Base-by-base conservation (phyloP, 805 yeast species). In the Yarrowia sp. region DNA sequence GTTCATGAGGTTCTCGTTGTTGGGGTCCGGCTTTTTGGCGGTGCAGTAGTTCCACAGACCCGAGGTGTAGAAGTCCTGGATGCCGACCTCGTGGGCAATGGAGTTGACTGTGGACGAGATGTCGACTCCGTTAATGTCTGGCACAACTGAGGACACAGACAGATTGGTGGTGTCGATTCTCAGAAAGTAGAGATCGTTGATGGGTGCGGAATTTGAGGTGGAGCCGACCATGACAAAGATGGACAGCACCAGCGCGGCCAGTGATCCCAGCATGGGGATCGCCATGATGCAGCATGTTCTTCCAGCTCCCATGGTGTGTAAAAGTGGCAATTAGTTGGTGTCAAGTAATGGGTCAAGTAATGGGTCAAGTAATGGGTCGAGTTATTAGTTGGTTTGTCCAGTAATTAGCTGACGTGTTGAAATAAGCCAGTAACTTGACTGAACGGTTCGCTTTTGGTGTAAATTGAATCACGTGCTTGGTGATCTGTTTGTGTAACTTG, bases 1-100 rank as follows among this genome's bases (percentile, higher is more conserved):
- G 61, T 79, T 67, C 50, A 75, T 72, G 44, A 68, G 68, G 38
- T 74, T 72, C 44, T 71, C 76, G 61, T 71, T 56, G 39, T 69
- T 55, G 69, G 71, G 61, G 68, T 73, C 71, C 2, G 38, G 46
- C 6, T 43, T 58, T 2, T 13, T 8, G 24, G 87, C 88, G 66
- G 79, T 72, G 76, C 92, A 88, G 76, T 85, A 87, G 30, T 89
- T 88, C 85, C 89, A 87, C 71, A 85, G 76, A 43, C 91, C 90
- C 40, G 86, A 78, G 15, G 84, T 80, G 71, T 84, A 85, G 36
- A 83, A 78, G 50, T 82, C 82, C 3, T 84, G 75, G 9, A 86
- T 71, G 2, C 84, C 84, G 2, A 80, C 70, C 6, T 70, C 73
- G n/a, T 72, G 34, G 20, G 71, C 69, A 24, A 70, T 46, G 10